Percentiles rank a stretch among this genome's conserved stretches.
Evolutionary conservation across 176 grass and related monocot genomes (phyloP).

Genomic region (Rhipidocladum racemiflorum): DNA sequence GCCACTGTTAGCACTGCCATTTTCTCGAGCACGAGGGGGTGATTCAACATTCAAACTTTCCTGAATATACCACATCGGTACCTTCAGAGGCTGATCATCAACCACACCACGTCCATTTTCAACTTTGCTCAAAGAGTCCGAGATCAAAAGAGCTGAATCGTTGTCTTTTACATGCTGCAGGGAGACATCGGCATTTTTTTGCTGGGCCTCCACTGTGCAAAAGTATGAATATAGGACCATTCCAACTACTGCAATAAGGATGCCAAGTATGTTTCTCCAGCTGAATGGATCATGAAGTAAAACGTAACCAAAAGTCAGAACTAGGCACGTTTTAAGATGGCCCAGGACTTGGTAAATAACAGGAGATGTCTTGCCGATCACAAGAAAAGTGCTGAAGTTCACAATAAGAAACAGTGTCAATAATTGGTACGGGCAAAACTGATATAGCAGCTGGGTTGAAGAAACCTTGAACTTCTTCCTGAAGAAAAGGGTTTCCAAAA

Average conservation of each 20-base stretch:
- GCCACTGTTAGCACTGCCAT: constrained; percentile 42
- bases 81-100: constrained; percentile 66
- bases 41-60: constrained; percentile 86
- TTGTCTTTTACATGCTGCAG: constrained; percentile 68
- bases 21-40: constrained; percentile 50
- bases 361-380: constrained; percentile 88
- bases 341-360: constrained; percentile 92
- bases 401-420: constrained; percentile 77
- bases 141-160: constrained; percentile 53
- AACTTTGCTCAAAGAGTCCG: constrained; percentile 57
- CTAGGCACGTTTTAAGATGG: constrained; percentile 92
- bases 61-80: constrained; percentile 81
- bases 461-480: constrained; percentile 98
- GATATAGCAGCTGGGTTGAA: constrained; percentile 93
- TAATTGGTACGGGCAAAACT: constrained; percentile 95
- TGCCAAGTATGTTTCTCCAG: constrained; percentile 93
- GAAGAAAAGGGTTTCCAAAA: constrained; percentile 98
- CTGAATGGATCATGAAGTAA: constrained; percentile 89
- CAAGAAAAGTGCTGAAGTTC: constrained; percentile 92
- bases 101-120: constrained; percentile 44
- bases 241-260: constrained; percentile 73
- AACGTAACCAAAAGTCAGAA: constrained; percentile 79
- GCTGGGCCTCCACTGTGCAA: constrained; percentile 51
- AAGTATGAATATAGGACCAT: constrained; percentile 90
- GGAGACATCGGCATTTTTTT: constrained; percentile 54